Evolutionary conservation across 1,139 yeast genomes (phyloP), one percentile per base, ranked within the genome.

Genomic region (Candida neerlandica): DNA sequence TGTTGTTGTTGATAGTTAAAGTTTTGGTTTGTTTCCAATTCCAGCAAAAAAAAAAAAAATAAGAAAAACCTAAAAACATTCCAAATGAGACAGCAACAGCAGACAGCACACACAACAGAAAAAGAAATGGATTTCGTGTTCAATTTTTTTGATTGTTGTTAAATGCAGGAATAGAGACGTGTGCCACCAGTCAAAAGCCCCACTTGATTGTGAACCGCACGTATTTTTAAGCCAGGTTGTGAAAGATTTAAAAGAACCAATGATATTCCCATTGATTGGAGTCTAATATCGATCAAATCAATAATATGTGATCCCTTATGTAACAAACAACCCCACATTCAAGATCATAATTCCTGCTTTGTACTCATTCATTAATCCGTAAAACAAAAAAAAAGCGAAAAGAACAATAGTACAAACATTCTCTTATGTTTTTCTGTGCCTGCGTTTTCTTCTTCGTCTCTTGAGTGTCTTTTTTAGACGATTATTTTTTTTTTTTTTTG

Each of bases 81-180:
- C 30, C 26, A n/a, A 21, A n/a, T 19, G 16, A 38, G 14, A 26
- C 14, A 12, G 19, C 5, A 7, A 37, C 14, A n/a, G n/a, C n/a
- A n/a, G n/a, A n/a, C n/a, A n/a, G n/a, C n/a, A n/a, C n/a, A n/a
- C n/a, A n/a, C n/a, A n/a, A n/a, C n/a, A 23, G 23, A 39, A 9
- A 23, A 12, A 10, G 26, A 38, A 26, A 27, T 26, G 21, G 41
- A 14, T 39, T 39, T 39, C 42, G 42, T 39, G 42, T 39, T 39
- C 42, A 39, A 23, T 39, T 39, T 12, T 39, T 39, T 12, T 29
- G 11, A 21, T 10, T 21, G 11, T 26, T 15, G 4, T 14, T 39
- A 39, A 6, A 26, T 39, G 42, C 42, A 39, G 42, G 42, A 38
- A 38, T 10, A 26, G 15, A 26, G 19, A 15, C 33, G 42, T 39